These are phyloP conservation scores for Hirsutella minnesotensis DNA, from an alignment of 2,329 filamentous ascomycete genomes.

Conservation along the genomic window DNA sequence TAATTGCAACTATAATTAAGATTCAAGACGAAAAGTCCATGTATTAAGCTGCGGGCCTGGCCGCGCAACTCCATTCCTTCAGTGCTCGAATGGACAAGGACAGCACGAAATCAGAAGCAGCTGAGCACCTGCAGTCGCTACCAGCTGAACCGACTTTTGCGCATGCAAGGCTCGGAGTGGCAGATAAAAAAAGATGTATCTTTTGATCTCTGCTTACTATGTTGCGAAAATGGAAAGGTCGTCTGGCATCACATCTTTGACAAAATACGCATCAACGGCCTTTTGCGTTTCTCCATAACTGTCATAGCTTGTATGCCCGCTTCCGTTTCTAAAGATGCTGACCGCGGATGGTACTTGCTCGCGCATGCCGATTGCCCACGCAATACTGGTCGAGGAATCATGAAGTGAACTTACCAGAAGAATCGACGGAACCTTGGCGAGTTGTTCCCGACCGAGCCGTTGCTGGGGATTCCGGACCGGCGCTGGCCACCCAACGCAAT, in stretches of 20 bases:
- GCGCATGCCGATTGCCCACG: not conserved
- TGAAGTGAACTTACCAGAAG: not conserved
- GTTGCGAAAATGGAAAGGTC: no score
- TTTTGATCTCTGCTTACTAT: no score
- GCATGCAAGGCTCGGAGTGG: no score
- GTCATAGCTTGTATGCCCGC: slow-evolving; percentile 1
- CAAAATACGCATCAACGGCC: not conserved
- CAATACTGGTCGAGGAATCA: slow-evolving; percentile 1
- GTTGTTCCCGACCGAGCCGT: not conserved
- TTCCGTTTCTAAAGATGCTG: not conserved
- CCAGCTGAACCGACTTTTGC: no score
- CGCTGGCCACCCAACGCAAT: slow-evolving; percentile 1
- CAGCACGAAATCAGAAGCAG: no score
- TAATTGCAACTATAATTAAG: no score
- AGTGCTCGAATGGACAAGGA: no score
- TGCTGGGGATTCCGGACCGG: not conserved
- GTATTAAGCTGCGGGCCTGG: no score
- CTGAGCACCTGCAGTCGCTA: no score
- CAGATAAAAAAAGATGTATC: no score
- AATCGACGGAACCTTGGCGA: not conserved
- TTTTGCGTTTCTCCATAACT: slow-evolving; percentile 1
- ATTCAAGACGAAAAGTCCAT: no score
- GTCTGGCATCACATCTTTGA: not conserved
- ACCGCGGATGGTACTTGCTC: slow-evolving; percentile 1
- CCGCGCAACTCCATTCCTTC: no score